Base-by-base conservation (phyloP, 768 basidiomycete species). In the Mrakia gelida region DNA sequence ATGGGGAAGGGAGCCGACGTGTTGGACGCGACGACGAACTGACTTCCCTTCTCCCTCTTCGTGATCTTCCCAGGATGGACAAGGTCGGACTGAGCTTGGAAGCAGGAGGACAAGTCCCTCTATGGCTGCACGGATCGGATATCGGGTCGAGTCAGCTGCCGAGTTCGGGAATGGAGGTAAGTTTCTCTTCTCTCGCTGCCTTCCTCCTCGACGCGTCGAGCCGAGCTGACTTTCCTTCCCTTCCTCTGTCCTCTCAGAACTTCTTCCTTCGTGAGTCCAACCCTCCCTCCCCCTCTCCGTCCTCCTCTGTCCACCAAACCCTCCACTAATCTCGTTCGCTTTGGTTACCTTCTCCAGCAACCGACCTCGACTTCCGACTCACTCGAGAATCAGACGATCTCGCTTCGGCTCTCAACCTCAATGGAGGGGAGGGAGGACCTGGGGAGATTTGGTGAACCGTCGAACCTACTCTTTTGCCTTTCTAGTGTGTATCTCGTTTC, bases 51-150 rank as follows among this genome's bases (percentile, higher is more conserved):
- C 13, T 30, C 43, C 32, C n/a, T 56, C 49, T 30, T 8, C 32
- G 52, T 30, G 2, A 8, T 21, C 45, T 54, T 54, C n/a, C 2
- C 62, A 59, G 59, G 49, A 56, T 62, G 61, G 73, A 78, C 52
- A 68, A 78, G 77, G 73, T 78, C 23, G 77, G 77, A 21, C 62
- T 78, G 26, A 54, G 59, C 26, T 32, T 78, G 52, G 45, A 62
- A 11, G 72, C 71, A 18, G 76, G 77, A 21, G 77, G 68, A 7
- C 18, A 79, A 16, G 68, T 79, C 3, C 78, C 78, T 26, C 74
- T 79, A 30, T 78, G 78, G 78, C 70, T 79, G 28, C 73, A 79
- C 43, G 73, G 78, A 2, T 79, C 78, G 23, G 74, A 75, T 43
- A 78, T 78, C 32, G 77, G 77, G 30, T 78, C 77, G 9, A 54